Conservation (phyloP, 2,329 filamentous ascomycete genomes). For the Pyrenophora seminiperda region DNA sequence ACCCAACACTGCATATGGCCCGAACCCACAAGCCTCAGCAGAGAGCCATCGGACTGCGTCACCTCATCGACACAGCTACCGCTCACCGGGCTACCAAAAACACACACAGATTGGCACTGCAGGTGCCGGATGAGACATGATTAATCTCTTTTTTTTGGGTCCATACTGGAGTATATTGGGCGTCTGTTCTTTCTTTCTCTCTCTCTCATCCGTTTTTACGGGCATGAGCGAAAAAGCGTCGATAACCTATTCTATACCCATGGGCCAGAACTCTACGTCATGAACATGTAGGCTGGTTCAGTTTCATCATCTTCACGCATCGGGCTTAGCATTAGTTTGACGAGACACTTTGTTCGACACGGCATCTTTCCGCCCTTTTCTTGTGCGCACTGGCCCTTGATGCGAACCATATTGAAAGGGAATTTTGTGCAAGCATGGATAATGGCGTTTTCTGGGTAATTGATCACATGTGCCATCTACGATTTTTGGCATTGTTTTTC, state of each 20-base stretch:
- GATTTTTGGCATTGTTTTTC: conserved; percentile 13
- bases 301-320: conserved; percentile 13
- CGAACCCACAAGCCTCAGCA: conserved; percentile 39
- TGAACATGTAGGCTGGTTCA: conserved; percentile 15
- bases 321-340: conserved; percentile 26
- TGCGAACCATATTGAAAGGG: conserved; percentile 3
- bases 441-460: conserved; percentile 20
- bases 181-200: conserved; percentile 21
- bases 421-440: conserved; percentile 11
- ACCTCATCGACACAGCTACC: conserved; percentile 48
- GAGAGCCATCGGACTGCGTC: conserved; percentile 45
- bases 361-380: not conserved
- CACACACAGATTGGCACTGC: conserved; percentile 45
- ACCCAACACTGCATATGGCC: conserved; percentile 43
- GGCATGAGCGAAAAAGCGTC: conserved; percentile 17
- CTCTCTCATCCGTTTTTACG: conserved; percentile 19
- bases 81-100: conserved; percentile 44
- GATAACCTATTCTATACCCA: conserved; percentile 17
- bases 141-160: conserved; percentile 7
- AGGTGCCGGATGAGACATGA: conserved; percentile 38
- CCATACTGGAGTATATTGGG: conserved; percentile 32
- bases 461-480: conserved; percentile 17
- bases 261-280: conserved; percentile 14
- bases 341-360: conserved; percentile 23
- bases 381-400: not conserved